Evolutionary conservation across 2,329 filamentous ascomycete genomes (phyloP), one percentile per base, ranked within the genome.

Genomic region (Ophiostoma himal-ulmi): DNA sequence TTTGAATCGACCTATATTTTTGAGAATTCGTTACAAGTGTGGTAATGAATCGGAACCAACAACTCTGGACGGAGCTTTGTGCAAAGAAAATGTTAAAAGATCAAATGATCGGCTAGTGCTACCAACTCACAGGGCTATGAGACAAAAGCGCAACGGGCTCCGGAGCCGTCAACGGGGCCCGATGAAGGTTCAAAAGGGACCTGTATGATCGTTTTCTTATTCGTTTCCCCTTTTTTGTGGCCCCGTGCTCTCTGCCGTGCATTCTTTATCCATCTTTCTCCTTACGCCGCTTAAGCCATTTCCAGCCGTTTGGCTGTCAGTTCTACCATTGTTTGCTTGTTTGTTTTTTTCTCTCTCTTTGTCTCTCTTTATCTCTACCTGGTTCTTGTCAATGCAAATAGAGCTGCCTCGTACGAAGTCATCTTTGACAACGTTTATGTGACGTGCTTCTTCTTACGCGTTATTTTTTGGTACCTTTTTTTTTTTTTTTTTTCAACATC

Each of bases 141-240:
- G 3, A 13, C 20, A 1, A 20, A 62, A 34, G 4, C 22, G 57
- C 57, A 34, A 62, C 57, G 11, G 57, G 57, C 11, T 26, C 22
- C 10, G 26, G 57, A 26, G 57, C 57, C 14, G 57, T 62, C 26
- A 3, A 62, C 57, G 26, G 26, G 57, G 4, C 22, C 57, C 57
- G 57, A 26, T 48, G 44, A 17, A 8, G 8, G 37, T 39, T 14
- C 44, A 48, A 26, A n/a, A 13, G 48, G 2, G 8, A 26, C 26
- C 10, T 26, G 54, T 60, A 30, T 26, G 6, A 26, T 67, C 44
- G 41, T 68, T 39, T 26, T 34, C 39, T 54, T 71, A n/a, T 34
- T 67, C 30, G 39, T 37, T n/a, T 67, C 64, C 37, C 36, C 64
- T 44, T 67, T 66, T 34, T 69, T 30, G 30, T 30, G 30, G 22